A percentile compares a stretch with the other conserved stretches of the same genome.
These are phyloP conservation scores for Phyllosticta ampelicida DNA, from an alignment of 2,329 filamentous ascomycete species.

Conservation along the genomic window DNA sequence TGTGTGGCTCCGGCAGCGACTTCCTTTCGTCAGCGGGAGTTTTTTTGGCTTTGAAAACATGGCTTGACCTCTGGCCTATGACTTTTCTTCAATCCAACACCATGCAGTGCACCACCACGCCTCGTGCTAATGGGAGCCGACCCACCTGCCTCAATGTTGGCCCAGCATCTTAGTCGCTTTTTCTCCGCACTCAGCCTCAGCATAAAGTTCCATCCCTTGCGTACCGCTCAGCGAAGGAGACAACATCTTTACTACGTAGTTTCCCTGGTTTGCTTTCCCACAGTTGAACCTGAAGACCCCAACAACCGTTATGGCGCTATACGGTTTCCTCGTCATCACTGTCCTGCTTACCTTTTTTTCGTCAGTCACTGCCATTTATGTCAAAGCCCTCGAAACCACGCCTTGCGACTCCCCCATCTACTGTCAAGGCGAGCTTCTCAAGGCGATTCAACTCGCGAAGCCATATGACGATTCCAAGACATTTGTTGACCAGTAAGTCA, in stretches of 20 bases:
- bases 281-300: background rate
- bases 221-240: background rate
- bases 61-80: no score
- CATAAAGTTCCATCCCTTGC: background rate
- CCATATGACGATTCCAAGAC: constrained; percentile 60
- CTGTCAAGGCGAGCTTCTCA: constrained; percentile 54
- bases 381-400: constrained; percentile 49
- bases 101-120: no score
- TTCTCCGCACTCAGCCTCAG: background rate
- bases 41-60: no score
- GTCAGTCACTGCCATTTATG: constrained; percentile 37
- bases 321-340: background rate
- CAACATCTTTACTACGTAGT: background rate
- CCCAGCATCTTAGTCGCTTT: background rate
- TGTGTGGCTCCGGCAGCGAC: no score
- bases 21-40: no score
- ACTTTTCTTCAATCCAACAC: no score
- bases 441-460: constrained; percentile 50
- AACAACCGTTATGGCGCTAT: background rate
- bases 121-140: background rate
- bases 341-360: background rate
- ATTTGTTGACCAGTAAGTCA: constrained; percentile 45
- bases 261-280: background rate
- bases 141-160: background rate
- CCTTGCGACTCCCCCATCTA: constrained; percentile 59